A percentile compares a stretch with the other conserved stretches of the same genome.
Conservation (phyloP, 306 rosid species). For the Cicer cuneatum region DNA sequence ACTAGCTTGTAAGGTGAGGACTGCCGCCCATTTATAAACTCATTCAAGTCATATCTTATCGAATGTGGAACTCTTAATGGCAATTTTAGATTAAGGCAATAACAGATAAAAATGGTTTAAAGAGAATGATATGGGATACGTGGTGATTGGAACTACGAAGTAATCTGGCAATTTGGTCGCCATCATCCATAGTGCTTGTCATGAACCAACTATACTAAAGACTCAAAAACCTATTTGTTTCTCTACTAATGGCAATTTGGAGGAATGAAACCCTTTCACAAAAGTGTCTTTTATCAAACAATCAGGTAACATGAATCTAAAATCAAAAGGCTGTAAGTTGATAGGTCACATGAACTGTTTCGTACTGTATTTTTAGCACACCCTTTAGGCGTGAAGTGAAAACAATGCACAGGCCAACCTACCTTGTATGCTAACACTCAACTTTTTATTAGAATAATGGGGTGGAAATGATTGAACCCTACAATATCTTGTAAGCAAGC, state of each 20-base stretch:
- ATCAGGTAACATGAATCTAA: not conserved
- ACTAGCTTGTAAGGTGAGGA: no score
- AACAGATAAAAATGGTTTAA: not conserved
- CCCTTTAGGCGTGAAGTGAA: not conserved
- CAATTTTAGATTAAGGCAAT: not conserved
- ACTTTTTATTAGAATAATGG: not conserved
- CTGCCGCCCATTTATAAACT: no score
- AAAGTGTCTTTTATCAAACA: not conserved
- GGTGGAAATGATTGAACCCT: not conserved
- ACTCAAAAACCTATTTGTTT: not conserved
- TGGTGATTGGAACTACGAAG: not conserved
- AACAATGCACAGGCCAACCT: conserved; percentile 11
- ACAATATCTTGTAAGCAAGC: no score
- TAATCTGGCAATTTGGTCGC: not conserved
- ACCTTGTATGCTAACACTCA: conserved; percentile 4
- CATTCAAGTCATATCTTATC: no score
- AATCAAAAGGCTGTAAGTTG: not conserved
- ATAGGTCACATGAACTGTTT: not conserved
- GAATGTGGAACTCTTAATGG: no score
- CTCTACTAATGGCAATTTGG: not conserved
- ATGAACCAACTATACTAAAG: not conserved
- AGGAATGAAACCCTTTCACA: not conserved
- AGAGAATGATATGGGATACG: not conserved
- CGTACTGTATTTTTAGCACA: not conserved
- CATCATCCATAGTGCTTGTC: not conserved